Conservation (phyloP, 805 yeast species). For the Nakazawaea populi region DNA sequence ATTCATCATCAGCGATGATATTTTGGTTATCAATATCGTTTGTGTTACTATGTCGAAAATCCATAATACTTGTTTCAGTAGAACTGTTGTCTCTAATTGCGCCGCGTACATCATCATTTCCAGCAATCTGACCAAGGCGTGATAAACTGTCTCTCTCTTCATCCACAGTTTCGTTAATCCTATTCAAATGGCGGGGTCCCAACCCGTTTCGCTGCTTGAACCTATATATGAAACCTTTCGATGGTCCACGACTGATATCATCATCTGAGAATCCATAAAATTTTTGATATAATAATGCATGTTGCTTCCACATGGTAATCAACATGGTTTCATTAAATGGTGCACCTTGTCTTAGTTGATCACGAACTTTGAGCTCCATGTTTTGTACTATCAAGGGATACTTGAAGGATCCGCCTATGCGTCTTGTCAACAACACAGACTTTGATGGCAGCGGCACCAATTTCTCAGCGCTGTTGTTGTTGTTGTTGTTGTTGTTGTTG, state of each 20-base stretch:
- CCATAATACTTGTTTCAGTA: no score
- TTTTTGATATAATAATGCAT: background rate
- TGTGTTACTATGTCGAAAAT: no score
- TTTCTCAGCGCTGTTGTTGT: no score
- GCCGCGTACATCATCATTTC: no score
- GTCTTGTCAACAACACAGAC: constrained; percentile 1
- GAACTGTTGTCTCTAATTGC: no score
- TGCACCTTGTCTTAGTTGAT: background rate
- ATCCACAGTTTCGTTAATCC: background rate
- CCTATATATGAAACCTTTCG: constrained; percentile 9
- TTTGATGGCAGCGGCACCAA: no score
- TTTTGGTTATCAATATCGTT: no score
- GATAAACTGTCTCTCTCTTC: no score
- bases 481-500: no score
- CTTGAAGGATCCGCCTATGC: background rate
- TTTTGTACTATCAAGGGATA: constrained; percentile 7
- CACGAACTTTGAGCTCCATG: constrained; percentile 1
- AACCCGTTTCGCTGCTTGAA: constrained; percentile 8
- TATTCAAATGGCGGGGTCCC: constrained; percentile 2
- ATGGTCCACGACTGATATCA: constrained; percentile 2
- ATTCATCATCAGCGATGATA: no score
- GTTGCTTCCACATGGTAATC: constrained; percentile 1
- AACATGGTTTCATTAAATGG: constrained; percentile 2
- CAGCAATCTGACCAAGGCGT: no score
- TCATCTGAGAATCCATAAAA: constrained; percentile 3